Evolutionary conservation across 2,329 filamentous ascomycete species (phyloP), one percentile per base, ranked within the genome.

Genomic region (Trichocomaceae sp.): DNA sequence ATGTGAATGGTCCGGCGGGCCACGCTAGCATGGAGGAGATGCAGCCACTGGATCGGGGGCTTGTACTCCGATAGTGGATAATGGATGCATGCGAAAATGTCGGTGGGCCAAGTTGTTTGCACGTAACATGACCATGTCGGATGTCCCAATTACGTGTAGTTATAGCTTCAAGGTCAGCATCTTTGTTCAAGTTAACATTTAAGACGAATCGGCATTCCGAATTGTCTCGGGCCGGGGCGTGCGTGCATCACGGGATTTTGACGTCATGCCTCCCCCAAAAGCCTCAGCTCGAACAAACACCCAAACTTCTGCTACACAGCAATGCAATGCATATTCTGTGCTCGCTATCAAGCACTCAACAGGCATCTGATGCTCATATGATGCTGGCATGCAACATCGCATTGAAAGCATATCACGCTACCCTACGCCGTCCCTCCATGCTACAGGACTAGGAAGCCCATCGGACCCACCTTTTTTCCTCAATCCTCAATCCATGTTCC

Each of bases 201-300:
- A n/a, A n/a, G n/a, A 39, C 13, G 15, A 50, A 44, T 51, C 49
- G 49, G 49, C 49, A 51, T 51, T 51, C 48, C 35, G 35, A 39
- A 8, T 6, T 17, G 15, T 17, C 23, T 51, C 49, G 49, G 49
- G 23, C 49, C 49, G 48, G 44, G 3, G 15, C 13, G 35, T 4
- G 26, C 33, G 29, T 33, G 29, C 31, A 26, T 29, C 48, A 44
- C 37, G 49, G 49, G 49, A 51, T 37, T 51, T 50, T 51, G 49
- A 51, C 49, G 49, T 51, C 49, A 51, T 44, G 26, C 39, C 8
- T 10, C 23, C 23, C 23, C 37, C 31, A 35, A 13, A 33, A 33
- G 29, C 6, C 31, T 35, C 12, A 35, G 10, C 26, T 5, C 7
- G 26, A 29, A 29, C 35, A 39, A n/a, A 17, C 35, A 39, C 5